Base-by-base conservation (phyloP, 345 rosid species). In the Chamaenerion angustifolium region DNA sequence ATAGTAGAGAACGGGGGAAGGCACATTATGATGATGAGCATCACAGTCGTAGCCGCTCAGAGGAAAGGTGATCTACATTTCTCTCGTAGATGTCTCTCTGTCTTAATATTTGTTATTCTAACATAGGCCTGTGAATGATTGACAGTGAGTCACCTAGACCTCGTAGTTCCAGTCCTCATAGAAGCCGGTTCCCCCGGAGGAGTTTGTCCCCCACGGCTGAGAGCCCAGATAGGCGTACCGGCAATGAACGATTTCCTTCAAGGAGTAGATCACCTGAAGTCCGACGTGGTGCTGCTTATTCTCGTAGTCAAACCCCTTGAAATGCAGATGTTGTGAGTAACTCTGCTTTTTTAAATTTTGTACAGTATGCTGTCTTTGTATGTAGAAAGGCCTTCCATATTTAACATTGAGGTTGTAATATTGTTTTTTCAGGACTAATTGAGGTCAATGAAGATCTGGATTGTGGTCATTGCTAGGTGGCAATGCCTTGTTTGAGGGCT, bases 1-100 rank as follows among this genome's bases (percentile, higher is more conserved):
- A 53, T 53, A 49, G 49, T 21, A 74, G 47, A 56, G 63, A 66
- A 16, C 72, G 56, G 17, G 71, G 75, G 14, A 48, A 68, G 57
- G 66, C 66, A 12, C 66, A 66, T 45, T 69, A 68, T 58, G 79
- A 68, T 58, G 69, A 74, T 43, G 77, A 71, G 57, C 66, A 57
- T 12, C 69, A 56, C 16, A 69, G 73, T 55, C 51, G 68, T 17
- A 71, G 79, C 56, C 71, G 61, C 42, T 77, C 83, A 13, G 44
- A 51, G 42, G 76, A 52, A 49, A 75, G 80, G 76, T 75, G 18
- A 12, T 25, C 58, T 23, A 11, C n/a, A 3, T 23, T 12, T 18
- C 42, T 25, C 42, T 35, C 12, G 0, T 12, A 23, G 45, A 16
- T 4, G 31, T 61, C 44, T 25, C 40, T 6, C 27, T 55, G 43